Base-by-base conservation (phyloP, 2,329 filamentous ascomycete genomes). In the Alternaria viburni region DNA sequence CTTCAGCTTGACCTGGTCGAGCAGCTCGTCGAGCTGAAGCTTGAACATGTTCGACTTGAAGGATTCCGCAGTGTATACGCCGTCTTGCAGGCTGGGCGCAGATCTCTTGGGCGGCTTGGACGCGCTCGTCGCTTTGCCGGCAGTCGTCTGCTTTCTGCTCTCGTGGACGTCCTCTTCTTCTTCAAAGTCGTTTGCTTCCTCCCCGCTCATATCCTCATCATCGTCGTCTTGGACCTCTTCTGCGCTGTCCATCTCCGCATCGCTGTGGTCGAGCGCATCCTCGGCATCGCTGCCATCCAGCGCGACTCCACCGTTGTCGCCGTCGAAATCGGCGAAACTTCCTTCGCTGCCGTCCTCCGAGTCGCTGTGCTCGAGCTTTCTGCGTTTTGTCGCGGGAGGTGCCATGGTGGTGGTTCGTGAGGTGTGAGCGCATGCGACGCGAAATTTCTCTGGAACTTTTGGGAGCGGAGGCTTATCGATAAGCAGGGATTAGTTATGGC, bases 41-140 rank as follows among this genome's bases (percentile, higher is more conserved):
- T 90, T 90, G 81, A 91, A 90, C 60, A 90, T 81, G 74, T 85
- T 89, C 46, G 88, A 89, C 73, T 89, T 89, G 81, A 87, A 90
- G n/a, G 86, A 83, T 51, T 86, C 86, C 30, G 82, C 83, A 19
- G 79, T 81, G 73, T 84, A 86, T 25, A 81, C 77, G 55, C 80
- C 81, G 43, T 78, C 77, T 41, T 75, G 73, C 9, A 72, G 69
- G 21, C 66, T 70, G 41, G 68, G 59, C 41, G 73, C 73, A 52
- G 67, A 66, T 64, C 69, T 66, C 55, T 73, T 78, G 17, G 56
- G 61, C 15, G 66, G 50, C 59, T 72, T 71, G 17, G 64, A 26
- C 41, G 61, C 59, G 30, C 60, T 65, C 28, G 52, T 63, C 41
- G 62, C 56, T 57, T 67, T 69, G 52, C 56, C 47, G 25, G 50